Evolutionary conservation across 1,284 basidiomycete species (phyloP), one percentile per base, ranked within the genome.

Genomic region (Volvariella volvacea): DNA sequence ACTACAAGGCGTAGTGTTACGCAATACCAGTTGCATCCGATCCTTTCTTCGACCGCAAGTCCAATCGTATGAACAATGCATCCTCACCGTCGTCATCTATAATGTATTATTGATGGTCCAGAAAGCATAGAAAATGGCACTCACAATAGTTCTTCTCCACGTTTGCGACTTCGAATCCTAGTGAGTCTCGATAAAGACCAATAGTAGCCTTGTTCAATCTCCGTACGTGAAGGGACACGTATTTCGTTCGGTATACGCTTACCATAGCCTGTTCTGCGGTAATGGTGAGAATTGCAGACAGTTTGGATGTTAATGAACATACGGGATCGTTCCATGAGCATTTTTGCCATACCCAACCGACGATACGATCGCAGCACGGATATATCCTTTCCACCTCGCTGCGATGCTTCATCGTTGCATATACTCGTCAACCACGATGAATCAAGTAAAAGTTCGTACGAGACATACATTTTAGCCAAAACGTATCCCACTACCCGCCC

Each of bases 401-500:
- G 83, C 46, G 87, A 80, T 14, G 62, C 59, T 19, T 64, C 83
- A 70, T 89, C 66, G 28, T 54, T 56, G 42, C 43, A 43, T 44
- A 46, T 43, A 41, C 45, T 43, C 28, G 39, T 47, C 17, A n/a
- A 28, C 17, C 12, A 42, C 17, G 14, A 44, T 50, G 43, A 34
- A 48, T 8, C 9, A 22, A 40, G 22, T 15, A 20, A 36, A 43
- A 37, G 32, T 16, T 42, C 22, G 14, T 39, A 48, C 20, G 21
- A 22, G 1, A 64, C 70, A 48, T 63, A 91, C 94, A 97, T 94
- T 63, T 95, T 95, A 0, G 90, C 92, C 9, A 97, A 68, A 19
- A 97, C 93, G 62, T 97, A 97, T 17, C 94, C 94, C 1, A 98
- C 92, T 39, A 97, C 84, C 41, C 89, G 74, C 0, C 93, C 92